Evolutionary conservation across 331 rosid species (phyloP), one percentile per base, ranked within the genome.

Genomic region (Acacia concinna): DNA sequence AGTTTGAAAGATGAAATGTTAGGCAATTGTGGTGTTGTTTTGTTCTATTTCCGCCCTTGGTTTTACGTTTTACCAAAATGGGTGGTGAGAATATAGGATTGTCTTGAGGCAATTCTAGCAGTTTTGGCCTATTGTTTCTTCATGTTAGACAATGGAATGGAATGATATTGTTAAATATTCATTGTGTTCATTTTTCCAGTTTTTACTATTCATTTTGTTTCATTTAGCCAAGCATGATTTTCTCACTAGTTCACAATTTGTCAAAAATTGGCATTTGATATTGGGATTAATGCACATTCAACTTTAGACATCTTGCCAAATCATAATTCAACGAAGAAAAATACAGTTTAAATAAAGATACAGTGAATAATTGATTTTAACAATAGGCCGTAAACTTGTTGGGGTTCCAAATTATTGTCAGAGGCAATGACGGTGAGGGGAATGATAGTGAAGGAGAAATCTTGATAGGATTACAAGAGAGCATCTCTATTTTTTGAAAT

Each of bases 51-150:
- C 76, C 80, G 67, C 74, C 47, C 20, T 23, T 80, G 27, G 70
- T 65, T 65, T 65, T 23, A 3, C 25, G 3, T 65, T 74, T 81
- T 63, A 23, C 73, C 76, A 71, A n/a, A 82, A 57, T 85, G 85
- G 83, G 71, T 79, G 85, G 78, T 88, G 88, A 84, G 91, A 83
- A 85, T 28, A 62, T 73, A 81, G 92, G 88, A 84, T 88, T 88
- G 94, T 77, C 68, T 88, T 71, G 83, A 79, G 93, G 89, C 87
- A 88, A 84, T 85, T 82, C 80, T 81, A 71, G 80, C 94, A 89
- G 91, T 89, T 91, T 89, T 93, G 92, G 86, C 82, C 86, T 77
- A 17, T 62, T 83, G 86, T 81, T 84, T 75, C 69, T 82, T n/a
- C 49, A 23, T 63, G 67, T 28, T n/a, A 47, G 80, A 60, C 66